A percentile compares a stretch with the other conserved stretches of the same genome.
Evolutionary conservation across 257 asterid genomes (phyloP).

Genomic region (Solanum lycopersicoides): DNA sequence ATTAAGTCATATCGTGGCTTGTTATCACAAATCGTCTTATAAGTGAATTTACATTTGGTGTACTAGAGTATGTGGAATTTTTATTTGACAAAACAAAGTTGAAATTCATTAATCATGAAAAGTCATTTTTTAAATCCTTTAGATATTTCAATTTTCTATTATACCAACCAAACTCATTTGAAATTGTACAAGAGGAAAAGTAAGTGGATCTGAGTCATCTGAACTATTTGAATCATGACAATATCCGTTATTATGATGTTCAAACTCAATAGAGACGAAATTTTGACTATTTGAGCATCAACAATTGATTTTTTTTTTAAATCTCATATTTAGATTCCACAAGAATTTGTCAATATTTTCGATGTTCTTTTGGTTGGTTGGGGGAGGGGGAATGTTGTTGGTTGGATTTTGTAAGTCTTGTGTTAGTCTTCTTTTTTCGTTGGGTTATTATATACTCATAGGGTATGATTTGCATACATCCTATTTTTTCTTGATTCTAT

Average conservation of each 20-base stretch:
- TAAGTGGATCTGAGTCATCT: neutral
- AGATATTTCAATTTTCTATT: neutral
- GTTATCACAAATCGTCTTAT: neutral
- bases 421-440: neutral
- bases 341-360: neutral
- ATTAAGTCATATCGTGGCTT: neutral
- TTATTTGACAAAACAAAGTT: neutral
- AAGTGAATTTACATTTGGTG: neutral
- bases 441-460: neutral
- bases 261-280: neutral
- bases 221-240: neutral
- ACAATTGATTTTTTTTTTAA: neutral
- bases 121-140: neutral
- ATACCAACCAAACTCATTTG: neutral
- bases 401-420: neutral
- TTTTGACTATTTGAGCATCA: neutral
- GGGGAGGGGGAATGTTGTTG: neutral
- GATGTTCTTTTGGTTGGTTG: neutral
- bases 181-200: neutral
- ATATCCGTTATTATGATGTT: neutral
- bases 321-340: neutral
- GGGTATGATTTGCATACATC: neutral
- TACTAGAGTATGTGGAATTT: neutral
- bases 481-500: neutral
- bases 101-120: neutral